A percentile compares a stretch with the other conserved stretches of the same genome.
These are phyloP conservation scores for Alternaria gansuensis DNA, from an alignment of 2,329 filamentous ascomycete species.

Conservation along the genomic window DNA sequence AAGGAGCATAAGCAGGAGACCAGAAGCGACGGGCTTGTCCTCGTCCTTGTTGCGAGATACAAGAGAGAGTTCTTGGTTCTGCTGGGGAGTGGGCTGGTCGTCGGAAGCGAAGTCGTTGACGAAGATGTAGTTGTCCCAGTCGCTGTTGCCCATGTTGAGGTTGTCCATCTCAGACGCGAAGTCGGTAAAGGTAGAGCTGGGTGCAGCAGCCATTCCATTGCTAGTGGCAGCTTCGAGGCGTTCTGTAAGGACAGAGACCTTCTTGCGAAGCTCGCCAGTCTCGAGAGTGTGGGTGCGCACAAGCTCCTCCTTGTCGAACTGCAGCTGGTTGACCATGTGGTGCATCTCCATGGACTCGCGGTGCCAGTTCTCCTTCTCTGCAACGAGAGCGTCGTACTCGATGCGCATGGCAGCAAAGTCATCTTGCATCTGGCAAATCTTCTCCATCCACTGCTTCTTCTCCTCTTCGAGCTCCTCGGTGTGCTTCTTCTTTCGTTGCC, in stretches of 20 bases:
- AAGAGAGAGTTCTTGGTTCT: conserved; percentile 54
- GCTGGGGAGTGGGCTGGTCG: conserved; percentile 49
- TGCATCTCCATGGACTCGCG: conserved; percentile 78
- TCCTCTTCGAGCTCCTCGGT: conserved; percentile 96
- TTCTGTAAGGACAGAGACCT: conserved; percentile 82
- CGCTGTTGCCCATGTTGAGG: conserved; percentile 76
- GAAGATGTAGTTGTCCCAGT: conserved; percentile 85
- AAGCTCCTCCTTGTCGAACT: conserved; percentile 90
- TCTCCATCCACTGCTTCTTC: conserved; percentile 86
- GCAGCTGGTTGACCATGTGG: conserved; percentile 77
- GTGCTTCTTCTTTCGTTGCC: conserved; percentile 97
- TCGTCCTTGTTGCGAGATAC: conserved; percentile 56
- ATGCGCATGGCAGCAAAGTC: conserved; percentile 73
- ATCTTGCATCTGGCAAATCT: conserved; percentile 81
- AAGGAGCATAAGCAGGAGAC: conserved; percentile 92
- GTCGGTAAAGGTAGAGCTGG: conserved; percentile 71
- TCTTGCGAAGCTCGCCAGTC: conserved; percentile 90
- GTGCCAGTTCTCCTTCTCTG: conserved; percentile 71
- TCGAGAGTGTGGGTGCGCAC: conserved; percentile 88
- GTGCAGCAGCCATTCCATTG: conserved; percentile 58
- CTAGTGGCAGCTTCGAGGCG: conserved; percentile 68
- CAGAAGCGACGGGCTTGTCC: conserved; percentile 74
- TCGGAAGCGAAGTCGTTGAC: conserved; percentile 75
- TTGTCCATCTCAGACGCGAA: conserved; percentile 85
- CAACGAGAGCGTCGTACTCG: conserved; percentile 62